Evolutionary conservation across 2,329 filamentous ascomycete genomes (phyloP).

Genomic region (Amauroascus verrucosus): DNA sequence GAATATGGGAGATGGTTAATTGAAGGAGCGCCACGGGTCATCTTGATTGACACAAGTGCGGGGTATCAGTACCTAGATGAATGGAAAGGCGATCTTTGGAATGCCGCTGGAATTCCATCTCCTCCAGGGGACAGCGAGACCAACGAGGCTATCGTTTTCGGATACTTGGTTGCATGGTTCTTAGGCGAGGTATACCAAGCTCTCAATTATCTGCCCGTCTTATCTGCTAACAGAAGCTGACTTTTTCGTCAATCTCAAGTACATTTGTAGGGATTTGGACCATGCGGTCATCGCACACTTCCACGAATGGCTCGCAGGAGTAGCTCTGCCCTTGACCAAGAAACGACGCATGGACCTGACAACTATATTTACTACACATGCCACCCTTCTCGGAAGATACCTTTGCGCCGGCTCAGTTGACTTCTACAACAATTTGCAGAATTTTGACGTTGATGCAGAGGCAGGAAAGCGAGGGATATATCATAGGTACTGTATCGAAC

Average conservation of each 20-base stretch:
- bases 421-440: conserved; percentile 98
- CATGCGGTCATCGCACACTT: conserved; percentile 94
- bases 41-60: conserved; percentile 90
- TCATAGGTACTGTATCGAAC: conserved; percentile 95
- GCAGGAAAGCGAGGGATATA: conserved; percentile 97
- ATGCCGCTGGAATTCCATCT: conserved; percentile 82
- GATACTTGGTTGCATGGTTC: conserved; percentile 96
- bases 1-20: conserved; percentile 96
- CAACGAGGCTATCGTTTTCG: conserved; percentile 94
- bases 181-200: conserved; percentile 70
- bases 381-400: conserved; percentile 87
- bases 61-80: conserved; percentile 86
- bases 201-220: neutral
- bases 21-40: conserved; percentile 83
- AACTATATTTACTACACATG: conserved; percentile 97
- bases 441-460: conserved; percentile 92
- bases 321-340: conserved; percentile 82
- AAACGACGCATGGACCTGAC: conserved; percentile 92
- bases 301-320: conserved; percentile 96
- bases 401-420: conserved; percentile 95
- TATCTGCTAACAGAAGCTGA: conserved; percentile 13
- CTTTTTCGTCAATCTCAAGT: conserved; percentile 52
- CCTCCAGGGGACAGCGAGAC: conserved; percentile 87
- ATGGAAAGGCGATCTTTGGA: conserved; percentile 96
- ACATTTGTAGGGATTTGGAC: conserved; percentile 83